Percentiles rank a stretch among this genome's conserved stretches.
These are phyloP conservation scores for Monilinia aucupariae DNA, from an alignment of 2,329 filamentous ascomycete genomes.

Conservation along the genomic window DNA sequence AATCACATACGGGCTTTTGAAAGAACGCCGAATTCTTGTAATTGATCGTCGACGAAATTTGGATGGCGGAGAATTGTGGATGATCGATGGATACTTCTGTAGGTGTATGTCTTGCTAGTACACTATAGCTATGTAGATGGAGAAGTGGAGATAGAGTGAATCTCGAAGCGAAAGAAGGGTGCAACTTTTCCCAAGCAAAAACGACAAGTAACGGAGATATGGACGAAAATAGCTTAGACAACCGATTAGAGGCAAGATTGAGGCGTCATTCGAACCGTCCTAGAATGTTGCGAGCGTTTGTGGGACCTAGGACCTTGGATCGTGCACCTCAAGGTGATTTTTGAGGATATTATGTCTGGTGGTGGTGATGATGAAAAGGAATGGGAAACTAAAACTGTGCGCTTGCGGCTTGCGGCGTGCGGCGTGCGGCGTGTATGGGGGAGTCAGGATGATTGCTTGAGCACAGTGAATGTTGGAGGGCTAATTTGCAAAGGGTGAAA, in stretches of 20 bases:
- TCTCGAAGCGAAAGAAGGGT: neutral
- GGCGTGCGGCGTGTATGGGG: no score
- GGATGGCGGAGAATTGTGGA: neutral
- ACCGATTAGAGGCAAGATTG: neutral
- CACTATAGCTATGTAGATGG: neutral
- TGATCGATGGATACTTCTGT: neutral
- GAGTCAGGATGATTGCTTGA: neutral
- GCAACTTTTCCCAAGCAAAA: neutral
- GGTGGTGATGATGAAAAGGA: neutral
- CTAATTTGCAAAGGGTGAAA: neutral
- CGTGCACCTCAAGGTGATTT: neutral
- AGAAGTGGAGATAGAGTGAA: neutral
- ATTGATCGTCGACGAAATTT: neutral
- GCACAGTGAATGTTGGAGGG: neutral
- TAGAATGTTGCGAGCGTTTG: neutral
- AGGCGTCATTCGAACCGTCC: constrained; percentile 3
- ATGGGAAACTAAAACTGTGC: neutral
- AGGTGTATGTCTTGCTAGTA: neutral
- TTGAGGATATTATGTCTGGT: neutral
- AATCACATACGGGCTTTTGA: neutral
- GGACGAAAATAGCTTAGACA: constrained; percentile 3
- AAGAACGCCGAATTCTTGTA: neutral
- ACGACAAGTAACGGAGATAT: neutral
- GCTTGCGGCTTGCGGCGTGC: neutral
- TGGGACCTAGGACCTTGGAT: neutral